Evolutionary conservation across 75 land plant genomes (phyloP).

Genomic region (Picea sitchensis): DNA sequence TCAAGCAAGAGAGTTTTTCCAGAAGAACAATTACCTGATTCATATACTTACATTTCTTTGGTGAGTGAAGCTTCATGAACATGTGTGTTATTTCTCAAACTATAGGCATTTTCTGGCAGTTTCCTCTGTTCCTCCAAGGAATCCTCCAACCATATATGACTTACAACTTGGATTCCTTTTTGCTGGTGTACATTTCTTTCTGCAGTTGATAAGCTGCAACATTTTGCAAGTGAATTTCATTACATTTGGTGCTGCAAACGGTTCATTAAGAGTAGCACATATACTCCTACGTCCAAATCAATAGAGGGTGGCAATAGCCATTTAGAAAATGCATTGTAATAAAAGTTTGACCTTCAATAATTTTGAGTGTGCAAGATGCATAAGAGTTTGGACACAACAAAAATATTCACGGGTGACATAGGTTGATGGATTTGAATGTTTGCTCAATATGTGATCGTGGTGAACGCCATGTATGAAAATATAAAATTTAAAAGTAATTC

Average conservation of each 20-base stretch:
- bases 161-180: conserved; percentile 49
- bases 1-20: not conserved
- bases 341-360: not conserved
- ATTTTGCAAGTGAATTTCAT: not conserved
- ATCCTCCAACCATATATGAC: conserved; percentile 80
- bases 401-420: not conserved
- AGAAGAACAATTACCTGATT: not conserved
- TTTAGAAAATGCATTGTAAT: too few species aligned
- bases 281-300: not conserved
- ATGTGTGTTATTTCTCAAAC: conserved; percentile 22
- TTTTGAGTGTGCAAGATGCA: not conserved
- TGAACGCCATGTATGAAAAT: not conserved
- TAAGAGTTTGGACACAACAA: not conserved
- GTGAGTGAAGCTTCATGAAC: conserved; percentile 7
- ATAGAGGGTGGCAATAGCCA: not conserved
- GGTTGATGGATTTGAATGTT: not conserved
- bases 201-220: conserved; percentile 44
- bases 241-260: not conserved
- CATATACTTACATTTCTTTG: conserved; percentile 21
- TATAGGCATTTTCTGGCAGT: conserved; percentile 37
- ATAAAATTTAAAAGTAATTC: not conserved
- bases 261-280: not conserved
- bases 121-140: conserved; percentile 27
- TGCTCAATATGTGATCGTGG: not conserved
- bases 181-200: conserved; percentile 34